Base-by-base conservation (phyloP, 192 early-diverging fungal genomes). In the Cetraspora pellucida region DNA sequence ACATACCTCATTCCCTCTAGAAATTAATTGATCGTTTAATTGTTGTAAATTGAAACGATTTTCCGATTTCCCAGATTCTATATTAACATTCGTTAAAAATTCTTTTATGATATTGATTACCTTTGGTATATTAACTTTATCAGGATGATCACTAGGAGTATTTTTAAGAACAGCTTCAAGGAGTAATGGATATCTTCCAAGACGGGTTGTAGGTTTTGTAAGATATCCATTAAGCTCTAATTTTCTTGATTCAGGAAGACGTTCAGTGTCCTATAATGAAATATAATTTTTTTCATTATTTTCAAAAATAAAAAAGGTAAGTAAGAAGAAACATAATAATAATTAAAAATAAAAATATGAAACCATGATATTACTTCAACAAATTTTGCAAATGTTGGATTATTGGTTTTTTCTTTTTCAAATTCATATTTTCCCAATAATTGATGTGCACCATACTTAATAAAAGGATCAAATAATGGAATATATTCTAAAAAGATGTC, bases 391-490 rank as follows among this genome's bases (percentile, higher is more conserved):
- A 97, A 91, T 44, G 77, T 84, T 17, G 61, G 55, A 60, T 95
- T 95, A 43, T 71, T 82, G 37, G 84, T 83, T 77, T 88, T 90
- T 75, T 97, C 96, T 16, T 89, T 88, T 66, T 96, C 95, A 77
- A 97, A 86, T 45, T 89, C 86, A 81, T 91, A 90, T 82, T 93
- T 93, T 52, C 90, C 92, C 77, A 91, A 93, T 44, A 91, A 88
- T 77, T 95, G 94, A 79, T 94, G 90, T 10, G 90, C 92, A 50
- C 94, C 94, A 82, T 98, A 98, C 44, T 90, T 85, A 37, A 95
- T 89, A 79, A 95, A 97, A 7, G 91, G 89, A 59, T 93, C 85
- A 60, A 96, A 90, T 58, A 87, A 85, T 57, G 85, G 80, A 6
- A 91, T 91, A 80, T 92, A 87, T 69, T 86, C 79, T 49, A 94